Percentiles rank a stretch among this genome's conserved stretches.
Conservation (phyloP, 1,284 basidiomycete species). For the Ceratobasidium sp. region DNA sequence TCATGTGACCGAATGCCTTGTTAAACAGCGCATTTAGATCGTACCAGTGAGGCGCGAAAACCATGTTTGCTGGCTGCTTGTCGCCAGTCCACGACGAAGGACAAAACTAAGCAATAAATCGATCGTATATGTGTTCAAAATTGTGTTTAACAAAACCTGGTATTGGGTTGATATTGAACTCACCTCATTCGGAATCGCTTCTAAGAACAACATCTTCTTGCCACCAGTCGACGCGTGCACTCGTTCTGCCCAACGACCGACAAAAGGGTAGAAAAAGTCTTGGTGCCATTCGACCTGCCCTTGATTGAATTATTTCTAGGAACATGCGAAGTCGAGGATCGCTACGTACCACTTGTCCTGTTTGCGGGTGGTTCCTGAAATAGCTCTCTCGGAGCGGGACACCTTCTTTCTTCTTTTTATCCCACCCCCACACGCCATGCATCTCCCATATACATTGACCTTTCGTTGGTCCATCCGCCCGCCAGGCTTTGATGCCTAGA, state of each 20-base stretch:
- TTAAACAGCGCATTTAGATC: constrained; percentile 90
- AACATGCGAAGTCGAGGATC: too few species aligned
- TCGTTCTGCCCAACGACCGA: constrained; percentile 77
- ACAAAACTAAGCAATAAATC: constrained; percentile 69
- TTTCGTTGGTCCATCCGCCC: constrained; percentile 73
- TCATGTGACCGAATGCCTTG: constrained; percentile 85
- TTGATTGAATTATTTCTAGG: too few species aligned
- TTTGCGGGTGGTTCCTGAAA: constrained; percentile 78
- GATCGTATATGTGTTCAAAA: neutral
- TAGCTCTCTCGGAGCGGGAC: constrained; percentile 89
- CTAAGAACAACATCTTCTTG: constrained; percentile 81
- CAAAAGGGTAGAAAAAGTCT: constrained; percentile 87
- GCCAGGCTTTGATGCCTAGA: constrained; percentile 63
- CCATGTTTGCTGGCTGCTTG: constrained; percentile 76
- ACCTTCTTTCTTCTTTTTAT: constrained; percentile 73
- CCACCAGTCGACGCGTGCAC: constrained; percentile 68
- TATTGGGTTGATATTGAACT: constrained; percentile 42
- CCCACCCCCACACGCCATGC: constrained; percentile 96
- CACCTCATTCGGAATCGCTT: constrained; percentile 92
- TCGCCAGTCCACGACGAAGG: constrained; percentile 79
- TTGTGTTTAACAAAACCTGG: neutral
- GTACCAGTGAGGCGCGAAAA: constrained; percentile 95
- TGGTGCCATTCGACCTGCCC: constrained; percentile 84
- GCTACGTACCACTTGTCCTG: constrained; percentile 68
- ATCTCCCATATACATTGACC: constrained; percentile 88